Base-by-base conservation (phyloP, 1,284 basidiomycete genomes). In the Rhodotorula mucilaginosa region DNA sequence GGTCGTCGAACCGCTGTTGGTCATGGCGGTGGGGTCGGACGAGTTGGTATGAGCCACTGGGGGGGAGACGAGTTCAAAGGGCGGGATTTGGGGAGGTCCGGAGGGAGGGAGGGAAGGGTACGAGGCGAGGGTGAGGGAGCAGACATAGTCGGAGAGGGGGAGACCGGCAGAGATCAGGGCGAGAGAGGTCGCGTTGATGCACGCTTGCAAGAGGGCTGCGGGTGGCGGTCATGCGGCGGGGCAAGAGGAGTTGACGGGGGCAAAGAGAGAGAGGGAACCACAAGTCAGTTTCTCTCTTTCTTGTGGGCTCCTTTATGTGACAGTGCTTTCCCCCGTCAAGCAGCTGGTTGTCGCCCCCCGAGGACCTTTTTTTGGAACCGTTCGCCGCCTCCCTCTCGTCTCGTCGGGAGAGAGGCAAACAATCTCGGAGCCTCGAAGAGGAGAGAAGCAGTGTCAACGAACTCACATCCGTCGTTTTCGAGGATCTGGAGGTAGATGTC, bases 171-270 rank as follows among this genome's bases (percentile, higher is more conserved):
- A 89, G 76, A 92, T 87, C 54, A 99, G 87, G 0, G 96, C 93
- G 58, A 99, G 86, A 6, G 94, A 96, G 2, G 93, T 92, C 31
- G 90, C 94, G 81, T 99, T 99, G 79, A 99, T 92, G 74, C 93
- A 90, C 7, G 94, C 89, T 67, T 93, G 91, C n/a, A 99, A 86
- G 52, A 97, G 84, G 0, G 91, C 91, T 85, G 76, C 18, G 7
- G 26, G 26, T 34, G 34, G 34, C 34, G 34, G 34, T 34, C 34
- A 34, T 7, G 2, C 34, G 34, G 34, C 4, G 34, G 34, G n/a
- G 46, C 31, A 54, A 34, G 6, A 34, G 15, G n/a, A 26, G 13
- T n/a, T 19, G 7, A 46, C 13, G 2, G 51, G n/a, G 4, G 18
- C 16, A 8, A 23, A 16, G 26, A 19, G 34, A 62, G 48, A 16